A percentile compares a stretch with the other conserved stretches of the same genome.
Evolutionary conservation across 164 flowering plant species (phyloP).

Genomic region (Annona cherimola): DNA sequence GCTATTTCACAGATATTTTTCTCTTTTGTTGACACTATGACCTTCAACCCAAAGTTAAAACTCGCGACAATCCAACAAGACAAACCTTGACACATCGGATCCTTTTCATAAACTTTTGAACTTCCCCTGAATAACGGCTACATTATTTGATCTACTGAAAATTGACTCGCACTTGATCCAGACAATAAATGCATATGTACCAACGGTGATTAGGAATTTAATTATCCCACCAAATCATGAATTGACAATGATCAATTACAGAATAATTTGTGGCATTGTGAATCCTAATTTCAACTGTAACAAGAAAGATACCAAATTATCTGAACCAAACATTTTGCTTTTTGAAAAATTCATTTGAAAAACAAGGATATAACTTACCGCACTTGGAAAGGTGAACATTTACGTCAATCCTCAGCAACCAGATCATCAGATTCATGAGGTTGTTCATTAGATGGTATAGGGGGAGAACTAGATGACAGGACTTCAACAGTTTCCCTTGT

Average conservation of each 20-base stretch:
- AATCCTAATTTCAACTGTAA: neutral
- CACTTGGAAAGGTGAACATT: slow-evolving; percentile 31
- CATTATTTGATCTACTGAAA: no score
- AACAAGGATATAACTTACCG: slow-evolving; percentile 36
- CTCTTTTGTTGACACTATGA: no score
- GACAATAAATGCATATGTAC: no score
- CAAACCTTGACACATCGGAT: no score
- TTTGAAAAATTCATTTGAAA: neutral
- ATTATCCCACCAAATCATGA: neutral
- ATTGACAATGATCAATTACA: neutral
- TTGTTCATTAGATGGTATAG: slow-evolving; percentile 18
- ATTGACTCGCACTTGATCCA: no score
- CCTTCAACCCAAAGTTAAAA: no score
- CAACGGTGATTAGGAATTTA: neutral
- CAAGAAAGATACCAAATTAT: neutral
- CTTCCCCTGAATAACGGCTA: no score
- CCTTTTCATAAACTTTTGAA: no score
- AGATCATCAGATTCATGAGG: slow-evolving; percentile 21
- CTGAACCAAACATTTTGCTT: neutral
- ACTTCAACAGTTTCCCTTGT: slow-evolving; percentile 20
- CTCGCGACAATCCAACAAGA: no score
- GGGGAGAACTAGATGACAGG: slow-evolving; percentile 15
- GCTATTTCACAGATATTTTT: no score
- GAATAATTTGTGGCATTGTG: neutral
- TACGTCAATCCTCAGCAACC: slow-evolving; percentile 21